Evolutionary conservation across 2,329 filamentous ascomycete genomes (phyloP), one percentile per base, ranked within the genome.

Genomic region (Clarireedia homoeocarpa): DNA sequence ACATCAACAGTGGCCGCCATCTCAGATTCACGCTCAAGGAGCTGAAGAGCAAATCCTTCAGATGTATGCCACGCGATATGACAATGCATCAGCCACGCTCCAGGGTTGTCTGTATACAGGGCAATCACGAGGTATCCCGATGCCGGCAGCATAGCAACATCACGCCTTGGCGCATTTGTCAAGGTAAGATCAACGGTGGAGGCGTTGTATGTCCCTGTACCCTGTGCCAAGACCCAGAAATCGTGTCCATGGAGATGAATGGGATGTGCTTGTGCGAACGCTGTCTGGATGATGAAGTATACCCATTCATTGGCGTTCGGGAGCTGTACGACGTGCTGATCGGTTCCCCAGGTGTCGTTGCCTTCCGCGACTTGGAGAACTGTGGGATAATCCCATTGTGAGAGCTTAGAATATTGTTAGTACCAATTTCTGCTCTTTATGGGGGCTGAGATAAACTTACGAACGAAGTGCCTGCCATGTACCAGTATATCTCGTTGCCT

Each of bases 171-270:
- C 0, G 77, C 75, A 61, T 79, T 78, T 65, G 4, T 62, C 53
- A 40, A 66, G 1, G 26, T 50, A 12, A 60, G 15, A 62, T 55
- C 26, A 64, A 63, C 63, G 45, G 72, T 64, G 3, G 38, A 65
- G 30, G 30, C 9, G 49, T 15, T 63, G 15, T 52, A 60, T 12
- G 63, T 78, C 58, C 1, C 77, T 77, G 1, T 66, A 53, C 0
- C 79, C 77, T 54, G 78, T 63, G 17, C 68, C 2, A 77, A 55
- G 12, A 77, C 63, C 55, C 64, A 72, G 65, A 76, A 76, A 55
- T 77, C 71, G 60, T 77, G 75, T 6, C 75, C 75, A 62, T 77
- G 77, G 9, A 79, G 66, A 65, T 79, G 76, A 63, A 77, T 67
- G 0, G 65, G 66, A 39, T 66, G 65, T 2, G 61, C 55, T 6